phyloP scores from a whole-genome alignment of 495 filamentous ascomycete species.

The Aspergillus wentii region DNA sequence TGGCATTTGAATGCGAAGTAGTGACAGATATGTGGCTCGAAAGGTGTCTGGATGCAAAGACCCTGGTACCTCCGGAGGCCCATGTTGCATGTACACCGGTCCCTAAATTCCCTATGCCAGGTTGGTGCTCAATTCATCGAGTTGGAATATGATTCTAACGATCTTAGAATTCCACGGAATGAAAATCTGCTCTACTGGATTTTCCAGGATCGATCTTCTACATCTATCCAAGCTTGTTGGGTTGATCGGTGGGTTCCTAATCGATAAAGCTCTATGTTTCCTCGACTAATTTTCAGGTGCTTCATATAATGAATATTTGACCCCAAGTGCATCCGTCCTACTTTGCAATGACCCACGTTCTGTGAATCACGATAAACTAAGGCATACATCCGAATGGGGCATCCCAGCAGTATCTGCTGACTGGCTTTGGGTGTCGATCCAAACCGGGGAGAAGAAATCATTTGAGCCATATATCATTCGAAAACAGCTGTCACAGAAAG shows the following conservation, averaged over 20 bases:
- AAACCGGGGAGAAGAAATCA: conserved; percentile 43
- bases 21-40: conserved; percentile 95
- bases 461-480: conserved; percentile 44
- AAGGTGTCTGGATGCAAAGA: conserved; percentile 71
- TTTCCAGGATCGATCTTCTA: conserved; percentile 76
- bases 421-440: conserved; percentile 85
- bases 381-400: conserved; percentile 63
- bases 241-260: conserved; percentile 56
- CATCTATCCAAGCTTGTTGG: conserved; percentile 72
- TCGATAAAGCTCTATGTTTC: not conserved
- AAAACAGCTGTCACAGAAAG: conserved; percentile 22
- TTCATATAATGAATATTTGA: conserved; percentile 70
- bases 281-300: conserved; percentile 39
- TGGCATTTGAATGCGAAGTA: conserved; percentile 41
- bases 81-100: conserved; percentile 75
- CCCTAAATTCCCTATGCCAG: conserved; percentile 58
- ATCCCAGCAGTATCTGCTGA: conserved; percentile 72
- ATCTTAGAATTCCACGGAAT: conserved; percentile 55
- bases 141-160: conserved; percentile 11
- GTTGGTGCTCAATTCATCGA: conserved; percentile 24
- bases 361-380: conserved; percentile 70
- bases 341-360: conserved; percentile 54
- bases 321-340: conserved; percentile 59
- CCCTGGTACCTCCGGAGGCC: conserved; percentile 60
- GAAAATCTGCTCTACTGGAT: conserved; percentile 73